A percentile compares a stretch with the other conserved stretches of the same genome.
These are phyloP conservation scores for Coniochaeta pulveracea DNA, from an alignment of 2,329 filamentous ascomycete species.

Conservation along the genomic window DNA sequence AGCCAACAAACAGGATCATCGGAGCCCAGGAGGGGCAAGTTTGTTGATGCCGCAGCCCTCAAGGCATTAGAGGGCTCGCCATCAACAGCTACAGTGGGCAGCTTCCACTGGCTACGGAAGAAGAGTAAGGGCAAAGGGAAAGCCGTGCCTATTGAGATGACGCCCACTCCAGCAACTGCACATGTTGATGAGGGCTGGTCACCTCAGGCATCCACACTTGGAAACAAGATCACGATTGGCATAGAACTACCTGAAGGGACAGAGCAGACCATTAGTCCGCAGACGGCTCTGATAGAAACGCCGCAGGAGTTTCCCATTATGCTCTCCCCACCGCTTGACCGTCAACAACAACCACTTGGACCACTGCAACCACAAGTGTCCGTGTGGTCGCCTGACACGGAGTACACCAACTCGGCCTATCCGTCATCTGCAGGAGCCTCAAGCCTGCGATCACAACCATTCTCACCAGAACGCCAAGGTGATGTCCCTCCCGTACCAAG, in stretches of 20 bases:
- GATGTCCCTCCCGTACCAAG: slow-evolving; percentile 49
- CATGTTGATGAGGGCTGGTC: slow-evolving; percentile 43
- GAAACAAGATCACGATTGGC: slow-evolving; percentile 50
- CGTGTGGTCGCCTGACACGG: slow-evolving; percentile 52
- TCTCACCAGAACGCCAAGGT: slow-evolving; percentile 21
- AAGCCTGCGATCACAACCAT: slow-evolving; percentile 50
- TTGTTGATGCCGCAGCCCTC: slow-evolving; percentile 48
- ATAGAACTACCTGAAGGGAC: slow-evolving; percentile 51
- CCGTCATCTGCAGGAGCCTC: slow-evolving; percentile 34
- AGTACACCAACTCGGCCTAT: slow-evolving; percentile 33
- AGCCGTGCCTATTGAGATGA: slow-evolving; percentile 15
- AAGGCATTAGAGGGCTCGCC: slow-evolving; percentile 47
- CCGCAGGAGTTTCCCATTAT: slow-evolving; percentile 20
- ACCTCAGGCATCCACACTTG: slow-evolving; percentile 48
- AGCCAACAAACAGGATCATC: slow-evolving; percentile 16
- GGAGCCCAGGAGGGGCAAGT: slow-evolving; percentile 26
- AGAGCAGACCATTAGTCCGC: slow-evolving; percentile 35
- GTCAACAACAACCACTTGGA: slow-evolving; percentile 10
- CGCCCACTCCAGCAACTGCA: slow-evolving; percentile 13
- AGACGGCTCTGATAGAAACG: slow-evolving; percentile 31
- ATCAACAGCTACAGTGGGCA: slow-evolving; percentile 40
- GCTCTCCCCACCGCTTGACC: slow-evolving; percentile 8
- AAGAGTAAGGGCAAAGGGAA: slow-evolving; percentile 19
- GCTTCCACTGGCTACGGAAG: slow-evolving; percentile 43
- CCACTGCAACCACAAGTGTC: slow-evolving; percentile 26